Percentiles rank a stretch among this genome's conserved stretches.
phyloP scores from a whole-genome alignment of 192 early-diverging fungal species.

The Lobosporangium transversale region DNA sequence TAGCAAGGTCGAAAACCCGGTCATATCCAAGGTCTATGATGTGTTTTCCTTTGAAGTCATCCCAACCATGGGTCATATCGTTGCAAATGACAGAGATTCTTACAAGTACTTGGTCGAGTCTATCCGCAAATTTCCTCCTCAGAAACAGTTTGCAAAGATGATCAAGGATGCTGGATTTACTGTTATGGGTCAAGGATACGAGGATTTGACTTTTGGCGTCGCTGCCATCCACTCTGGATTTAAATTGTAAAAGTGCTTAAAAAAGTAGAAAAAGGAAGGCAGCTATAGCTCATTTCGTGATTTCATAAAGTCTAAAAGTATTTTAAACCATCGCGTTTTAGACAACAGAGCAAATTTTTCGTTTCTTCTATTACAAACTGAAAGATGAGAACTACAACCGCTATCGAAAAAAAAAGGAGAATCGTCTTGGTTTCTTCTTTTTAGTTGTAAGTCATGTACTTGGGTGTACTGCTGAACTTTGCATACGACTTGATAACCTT shows the following conservation, averaged over 20 bases:
- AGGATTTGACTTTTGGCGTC: constrained; percentile 97
- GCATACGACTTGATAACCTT: constrained; percentile 99
- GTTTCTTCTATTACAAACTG: too few species aligned
- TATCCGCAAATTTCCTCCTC: constrained; percentile 93
- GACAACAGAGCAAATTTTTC: too few species aligned
- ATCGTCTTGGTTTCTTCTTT: too few species aligned
- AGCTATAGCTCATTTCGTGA: not conserved
- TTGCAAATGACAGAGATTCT: constrained; percentile 89
- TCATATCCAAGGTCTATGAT: constrained; percentile 86
- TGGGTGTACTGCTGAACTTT: constrained; percentile 98
- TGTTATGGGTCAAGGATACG: constrained; percentile 87
- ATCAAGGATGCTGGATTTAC: constrained; percentile 92
- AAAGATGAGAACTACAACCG: too few species aligned
- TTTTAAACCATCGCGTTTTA: too few species aligned
- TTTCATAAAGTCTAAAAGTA: not conserved
- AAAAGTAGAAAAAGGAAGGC: not conserved
- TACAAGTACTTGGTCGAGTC: constrained; percentile 98
- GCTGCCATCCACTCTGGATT: constrained; percentile 96
- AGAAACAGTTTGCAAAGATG: constrained; percentile 90
- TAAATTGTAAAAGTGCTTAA: constrained; percentile 72
- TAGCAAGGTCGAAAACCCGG: constrained; percentile 86
- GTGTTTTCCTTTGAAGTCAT: constrained; percentile 95
- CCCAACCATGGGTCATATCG: constrained; percentile 83
- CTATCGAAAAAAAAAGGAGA: too few species aligned
- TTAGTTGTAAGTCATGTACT: constrained; percentile 86